phyloP scores from a whole-genome alignment of 2,329 filamentous ascomycete genomes.

The Pestalotiopsis sp. region DNA sequence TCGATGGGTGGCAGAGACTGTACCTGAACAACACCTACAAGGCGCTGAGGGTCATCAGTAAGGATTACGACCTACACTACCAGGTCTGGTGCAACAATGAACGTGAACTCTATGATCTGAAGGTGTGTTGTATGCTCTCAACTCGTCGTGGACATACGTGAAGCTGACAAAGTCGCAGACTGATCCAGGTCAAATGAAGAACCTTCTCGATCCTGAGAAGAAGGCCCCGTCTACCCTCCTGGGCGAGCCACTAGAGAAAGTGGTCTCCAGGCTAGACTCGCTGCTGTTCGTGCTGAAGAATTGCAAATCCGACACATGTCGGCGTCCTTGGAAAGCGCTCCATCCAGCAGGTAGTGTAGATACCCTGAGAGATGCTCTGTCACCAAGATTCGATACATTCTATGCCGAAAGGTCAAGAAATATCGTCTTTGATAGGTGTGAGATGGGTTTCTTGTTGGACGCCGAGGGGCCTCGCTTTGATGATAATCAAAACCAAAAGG shows the following conservation, averaged over 20 bases:
- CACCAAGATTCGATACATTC: slow-evolving; percentile 43
- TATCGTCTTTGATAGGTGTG: slow-evolving; percentile 50
- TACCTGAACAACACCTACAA: slow-evolving; percentile 57
- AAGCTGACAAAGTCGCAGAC: slow-evolving; percentile 13
- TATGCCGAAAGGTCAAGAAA: slow-evolving; percentile 39
- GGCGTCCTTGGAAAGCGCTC: slow-evolving; percentile 47
- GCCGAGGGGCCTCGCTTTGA: slow-evolving; percentile 11
- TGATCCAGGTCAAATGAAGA: slow-evolving; percentile 30
- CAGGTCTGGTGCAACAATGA: slow-evolving; percentile 58
- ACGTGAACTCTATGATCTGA: slow-evolving; percentile 57
- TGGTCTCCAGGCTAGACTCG: slow-evolving; percentile 46
- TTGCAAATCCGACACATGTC: slow-evolving; percentile 47
- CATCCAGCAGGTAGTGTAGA: slow-evolving; percentile 47
- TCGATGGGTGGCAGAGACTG: slow-evolving; percentile 26
- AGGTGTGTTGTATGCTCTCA: slow-evolving; percentile 41
- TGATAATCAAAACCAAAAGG: neutral
- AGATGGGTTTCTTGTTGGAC: slow-evolving; percentile 11
- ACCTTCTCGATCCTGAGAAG: slow-evolving; percentile 42
- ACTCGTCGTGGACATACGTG: neutral
- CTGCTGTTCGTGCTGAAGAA: slow-evolving; percentile 53
- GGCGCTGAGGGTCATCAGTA: slow-evolving; percentile 47
- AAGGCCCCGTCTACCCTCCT: neutral
- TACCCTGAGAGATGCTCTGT: slow-evolving; percentile 46
- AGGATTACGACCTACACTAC: slow-evolving; percentile 51
- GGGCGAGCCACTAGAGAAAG: slow-evolving; percentile 27